Evolutionary conservation across 768 basidiomycete species (phyloP).

Genomic region (Terana coerulea): DNA sequence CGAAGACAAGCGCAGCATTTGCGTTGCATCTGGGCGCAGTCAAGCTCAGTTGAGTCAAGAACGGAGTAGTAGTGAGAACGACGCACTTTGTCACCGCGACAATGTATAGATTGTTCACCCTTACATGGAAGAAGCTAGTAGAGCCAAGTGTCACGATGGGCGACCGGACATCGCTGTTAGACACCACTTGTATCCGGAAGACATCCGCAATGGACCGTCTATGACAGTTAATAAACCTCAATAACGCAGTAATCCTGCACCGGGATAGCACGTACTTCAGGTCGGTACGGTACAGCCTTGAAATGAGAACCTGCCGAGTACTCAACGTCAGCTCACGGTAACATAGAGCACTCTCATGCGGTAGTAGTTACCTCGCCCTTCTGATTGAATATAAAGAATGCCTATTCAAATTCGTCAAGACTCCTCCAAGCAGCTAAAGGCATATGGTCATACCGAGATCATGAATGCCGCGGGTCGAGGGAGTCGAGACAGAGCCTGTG

Average conservation of each 20-base stretch:
- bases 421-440: background rate
- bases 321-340: background rate
- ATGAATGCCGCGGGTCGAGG: slow-evolving; percentile 24
- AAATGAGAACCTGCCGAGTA: slow-evolving; percentile 78
- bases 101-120: slow-evolving; percentile 92
- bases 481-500: background rate
- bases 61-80: background rate
- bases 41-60: background rate
- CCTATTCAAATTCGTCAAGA: slow-evolving; percentile 42
- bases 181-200: slow-evolving; percentile 98
- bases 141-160: slow-evolving; percentile 97
- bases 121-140: slow-evolving; percentile 98
- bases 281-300: slow-evolving; percentile 92
- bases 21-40: slow-evolving; percentile 72
- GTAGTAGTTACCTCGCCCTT: slow-evolving; percentile 95
- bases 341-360: no score
- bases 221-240: slow-evolving; percentile 2
- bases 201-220: slow-evolving; percentile 97
- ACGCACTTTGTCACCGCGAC: slow-evolving; percentile 93
- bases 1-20: slow-evolving; percentile 96
- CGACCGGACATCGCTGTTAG: slow-evolving; percentile 93
- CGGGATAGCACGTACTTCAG: slow-evolving; percentile 63
- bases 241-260: background rate
- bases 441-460: slow-evolving; percentile 42
- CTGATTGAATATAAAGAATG: slow-evolving; percentile 99